phyloP scores from a whole-genome alignment of 371 early-diverging fungal genomes.

The Mortierella sp. region DNA sequence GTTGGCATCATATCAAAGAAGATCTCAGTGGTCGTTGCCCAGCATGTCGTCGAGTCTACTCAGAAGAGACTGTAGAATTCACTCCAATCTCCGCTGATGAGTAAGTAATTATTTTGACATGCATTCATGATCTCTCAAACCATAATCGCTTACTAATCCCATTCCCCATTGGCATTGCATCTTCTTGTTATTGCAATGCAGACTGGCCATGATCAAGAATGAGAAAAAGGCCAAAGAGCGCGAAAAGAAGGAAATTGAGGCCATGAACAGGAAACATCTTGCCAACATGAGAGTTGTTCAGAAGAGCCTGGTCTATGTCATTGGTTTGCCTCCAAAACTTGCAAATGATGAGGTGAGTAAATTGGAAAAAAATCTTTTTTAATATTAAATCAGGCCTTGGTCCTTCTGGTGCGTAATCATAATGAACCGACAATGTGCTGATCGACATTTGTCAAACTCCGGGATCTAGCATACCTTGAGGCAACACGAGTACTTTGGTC shows the following conservation, averaged over 20 bases:
- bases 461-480: slow-evolving; percentile 64
- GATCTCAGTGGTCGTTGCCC: slow-evolving; percentile 94
- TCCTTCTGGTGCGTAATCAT: no score
- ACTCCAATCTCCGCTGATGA: slow-evolving; percentile 91
- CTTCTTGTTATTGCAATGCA: slow-evolving; percentile 26
- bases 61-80: slow-evolving; percentile 91
- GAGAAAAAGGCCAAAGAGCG: slow-evolving; percentile 91
- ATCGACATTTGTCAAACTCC: neutral
- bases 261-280: slow-evolving; percentile 87
- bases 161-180: neutral
- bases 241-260: slow-evolving; percentile 90
- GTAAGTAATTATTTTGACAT: slow-evolving; percentile 63
- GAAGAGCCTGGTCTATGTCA: slow-evolving; percentile 95
- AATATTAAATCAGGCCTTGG: no score
- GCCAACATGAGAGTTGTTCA: slow-evolving; percentile 94
- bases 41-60: slow-evolving; percentile 88
- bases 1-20: slow-evolving; percentile 97
- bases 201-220: slow-evolving; percentile 72
- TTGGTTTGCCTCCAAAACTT: slow-evolving; percentile 88
- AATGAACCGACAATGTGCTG: neutral
- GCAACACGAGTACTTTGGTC: slow-evolving; percentile 94
- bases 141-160: neutral
- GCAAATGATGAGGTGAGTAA: slow-evolving; percentile 87
- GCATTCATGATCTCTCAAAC: neutral
- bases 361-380: neutral